Evolutionary conservation across 1,284 basidiomycete species (phyloP).

Genomic region (Phellopilus nigrolimitatus): DNA sequence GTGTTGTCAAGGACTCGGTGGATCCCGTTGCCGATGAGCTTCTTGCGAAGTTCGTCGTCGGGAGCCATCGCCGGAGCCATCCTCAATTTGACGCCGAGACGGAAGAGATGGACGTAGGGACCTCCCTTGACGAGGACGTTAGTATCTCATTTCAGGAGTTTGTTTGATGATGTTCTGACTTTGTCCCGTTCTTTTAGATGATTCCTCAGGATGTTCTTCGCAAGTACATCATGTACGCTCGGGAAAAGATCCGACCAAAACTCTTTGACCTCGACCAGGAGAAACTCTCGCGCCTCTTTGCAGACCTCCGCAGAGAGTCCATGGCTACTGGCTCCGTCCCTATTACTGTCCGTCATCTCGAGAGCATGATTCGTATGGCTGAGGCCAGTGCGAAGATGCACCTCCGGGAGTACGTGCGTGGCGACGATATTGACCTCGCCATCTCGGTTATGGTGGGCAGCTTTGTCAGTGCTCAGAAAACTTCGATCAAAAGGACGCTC

Average conservation of each 20-base stretch:
- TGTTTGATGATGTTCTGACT: neutral
- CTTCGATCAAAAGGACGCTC: constrained; percentile 96
- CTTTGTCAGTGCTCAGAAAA: constrained; percentile 96
- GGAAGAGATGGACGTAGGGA: constrained; percentile 87
- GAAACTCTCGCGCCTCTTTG: constrained; percentile 90
- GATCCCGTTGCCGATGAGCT: constrained; percentile 97
- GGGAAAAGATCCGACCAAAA: constrained; percentile 89
- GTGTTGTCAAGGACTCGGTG: constrained; percentile 96
- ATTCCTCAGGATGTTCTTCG: constrained; percentile 96
- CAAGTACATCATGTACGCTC: constrained; percentile 99
- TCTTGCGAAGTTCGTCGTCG: constrained; percentile 95
- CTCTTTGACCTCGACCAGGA: constrained; percentile 95
- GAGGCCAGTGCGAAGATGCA: constrained; percentile 99
- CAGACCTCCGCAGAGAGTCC: constrained; percentile 95
- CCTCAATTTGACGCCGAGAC: constrained; percentile 84
- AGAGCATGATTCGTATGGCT: constrained; percentile 99
- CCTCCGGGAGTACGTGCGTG: constrained; percentile 90
- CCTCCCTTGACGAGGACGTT: constrained; percentile 88
- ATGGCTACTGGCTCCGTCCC: constrained; percentile 96
- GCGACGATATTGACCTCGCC: constrained; percentile 96
- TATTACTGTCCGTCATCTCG: constrained; percentile 96
- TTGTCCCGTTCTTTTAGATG: constrained; percentile 55
- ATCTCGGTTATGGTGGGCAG: constrained; percentile 93
- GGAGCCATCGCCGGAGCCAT: constrained; percentile 91
- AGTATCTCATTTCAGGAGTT: constrained; percentile 29